These are phyloP conservation scores for Chernovozyma sophiae-reginae DNA, from an alignment of 1,139 yeast genomes.

Conservation along the genomic window DNA sequence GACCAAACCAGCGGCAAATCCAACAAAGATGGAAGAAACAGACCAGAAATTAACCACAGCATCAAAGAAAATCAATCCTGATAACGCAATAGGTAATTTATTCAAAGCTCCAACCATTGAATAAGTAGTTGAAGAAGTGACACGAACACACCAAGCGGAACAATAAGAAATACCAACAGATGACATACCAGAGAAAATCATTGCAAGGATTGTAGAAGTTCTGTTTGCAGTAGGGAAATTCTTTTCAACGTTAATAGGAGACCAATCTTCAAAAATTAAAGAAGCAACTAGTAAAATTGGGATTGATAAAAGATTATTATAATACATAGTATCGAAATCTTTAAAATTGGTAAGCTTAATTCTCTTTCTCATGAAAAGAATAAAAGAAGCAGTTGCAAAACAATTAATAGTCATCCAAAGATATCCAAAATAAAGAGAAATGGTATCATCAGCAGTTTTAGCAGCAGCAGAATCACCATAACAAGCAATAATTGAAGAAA, in stretches of 20 bases:
- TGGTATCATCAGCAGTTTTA: constrained; percentile 32
- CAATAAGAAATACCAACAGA: constrained; percentile 97
- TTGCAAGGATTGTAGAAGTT: constrained; percentile 65
- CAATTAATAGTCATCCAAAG: constrained; percentile 97
- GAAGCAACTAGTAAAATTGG: constrained; percentile 82
- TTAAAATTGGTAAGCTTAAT: constrained; percentile 94
- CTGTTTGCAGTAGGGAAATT: constrained; percentile 79
- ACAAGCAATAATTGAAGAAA: constrained; percentile 90
- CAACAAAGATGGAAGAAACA: constrained; percentile 83
- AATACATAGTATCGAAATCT: constrained; percentile 98
- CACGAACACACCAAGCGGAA: constrained; percentile 99
- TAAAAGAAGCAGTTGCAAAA: constrained; percentile 89
- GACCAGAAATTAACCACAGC: constrained; percentile 94
- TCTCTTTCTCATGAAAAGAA: constrained; percentile 92
- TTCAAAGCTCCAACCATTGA: constrained; percentile 99
- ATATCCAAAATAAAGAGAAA: constrained; percentile 73
- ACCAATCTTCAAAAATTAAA: constrained; percentile 87
- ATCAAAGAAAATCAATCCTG: constrained; percentile 90
- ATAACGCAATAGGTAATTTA: constrained; percentile 94
- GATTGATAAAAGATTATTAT: constrained; percentile 88
- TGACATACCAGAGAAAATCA: constrained; percentile 89
- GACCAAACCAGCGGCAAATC: constrained; percentile 91
- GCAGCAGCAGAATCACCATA: constrained; percentile 69
- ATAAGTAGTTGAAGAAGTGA: constrained; percentile 95
- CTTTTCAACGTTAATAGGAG: constrained; percentile 61